Evolutionary conservation across 2,329 filamentous ascomycete species (phyloP).

Genomic region (Colletotrichum australisinense): DNA sequence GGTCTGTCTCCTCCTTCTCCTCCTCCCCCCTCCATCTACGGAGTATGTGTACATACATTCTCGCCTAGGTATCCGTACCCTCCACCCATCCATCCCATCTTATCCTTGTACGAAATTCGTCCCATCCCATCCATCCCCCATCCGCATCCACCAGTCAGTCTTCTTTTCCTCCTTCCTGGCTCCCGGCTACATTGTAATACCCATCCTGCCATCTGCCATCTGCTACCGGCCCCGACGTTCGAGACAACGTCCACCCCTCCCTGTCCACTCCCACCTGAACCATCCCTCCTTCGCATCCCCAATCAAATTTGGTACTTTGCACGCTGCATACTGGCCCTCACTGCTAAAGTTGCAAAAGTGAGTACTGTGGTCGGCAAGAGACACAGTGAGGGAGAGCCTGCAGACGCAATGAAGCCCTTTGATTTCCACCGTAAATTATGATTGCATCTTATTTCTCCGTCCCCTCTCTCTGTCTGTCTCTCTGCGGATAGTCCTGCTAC

Average conservation of each 20-base stretch:
- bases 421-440: not conserved
- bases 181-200: constrained; percentile 29
- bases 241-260: constrained; percentile 34
- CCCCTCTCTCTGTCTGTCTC: not conserved
- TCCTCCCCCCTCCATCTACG: not conserved
- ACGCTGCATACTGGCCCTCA: not conserved
- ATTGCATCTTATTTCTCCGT: not conserved
- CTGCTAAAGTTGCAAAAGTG: not conserved
- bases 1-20: constrained; percentile 3
- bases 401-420: not conserved
- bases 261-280: constrained; percentile 35
- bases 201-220: constrained; percentile 30
- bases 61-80: not conserved
- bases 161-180: constrained; percentile 26
- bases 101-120: constrained; percentile 1
- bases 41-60: not conserved
- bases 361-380: not conserved
- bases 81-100: constrained; percentile 8
- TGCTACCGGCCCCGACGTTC: constrained; percentile 33
- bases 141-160: constrained; percentile 10
- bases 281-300: constrained; percentile 34
- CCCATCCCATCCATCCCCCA: not conserved
- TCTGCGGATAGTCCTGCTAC: not conserved
- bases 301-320: constrained; percentile 31
- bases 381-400: not conserved